A percentile compares a stretch with the other conserved stretches of the same genome.
Conservation (phyloP, 306 rosid species). For the Malus domestica region DNA sequence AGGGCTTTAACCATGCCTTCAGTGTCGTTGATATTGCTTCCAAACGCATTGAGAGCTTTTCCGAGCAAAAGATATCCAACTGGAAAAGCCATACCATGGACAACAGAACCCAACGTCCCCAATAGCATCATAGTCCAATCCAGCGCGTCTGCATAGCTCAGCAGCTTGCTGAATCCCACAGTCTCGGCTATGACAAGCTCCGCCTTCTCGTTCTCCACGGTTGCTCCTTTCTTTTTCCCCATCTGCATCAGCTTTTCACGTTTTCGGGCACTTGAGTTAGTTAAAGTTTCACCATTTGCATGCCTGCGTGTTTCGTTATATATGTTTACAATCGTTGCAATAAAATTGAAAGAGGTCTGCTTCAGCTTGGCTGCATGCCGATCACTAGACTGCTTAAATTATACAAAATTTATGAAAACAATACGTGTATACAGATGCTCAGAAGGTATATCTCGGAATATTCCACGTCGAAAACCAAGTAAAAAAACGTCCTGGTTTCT, state of each 20-base stretch:
- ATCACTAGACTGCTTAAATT: no score
- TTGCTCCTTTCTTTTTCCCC: not conserved
- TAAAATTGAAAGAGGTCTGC: no score
- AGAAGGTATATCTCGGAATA: not conserved
- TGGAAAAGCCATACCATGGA: slow-evolving; percentile 90
- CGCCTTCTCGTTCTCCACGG: not conserved
- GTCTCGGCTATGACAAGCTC: not conserved
- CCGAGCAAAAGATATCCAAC: slow-evolving; percentile 74
- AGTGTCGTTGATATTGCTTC: slow-evolving; percentile 38
- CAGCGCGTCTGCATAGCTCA: slow-evolving; percentile 58
- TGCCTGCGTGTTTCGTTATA: not conserved
- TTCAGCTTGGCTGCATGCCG: no score
- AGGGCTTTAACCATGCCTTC: slow-evolving; percentile 72
- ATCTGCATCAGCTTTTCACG: not conserved
- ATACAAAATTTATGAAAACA: not conserved
- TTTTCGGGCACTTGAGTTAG: not conserved
- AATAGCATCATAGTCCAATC: slow-evolving; percentile 72
- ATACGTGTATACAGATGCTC: not conserved
- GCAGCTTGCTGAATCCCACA: slow-evolving; percentile 41
- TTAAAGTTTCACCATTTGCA: not conserved
- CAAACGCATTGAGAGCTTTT: slow-evolving; percentile 71
- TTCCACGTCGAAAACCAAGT: not conserved
- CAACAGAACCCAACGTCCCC: slow-evolving; percentile 58
- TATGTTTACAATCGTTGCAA: not conserved
- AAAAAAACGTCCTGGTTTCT: not conserved